A percentile compares a stretch with the other conserved stretches of the same genome.
Evolutionary conservation across 177 flowering plant genomes (phyloP).

Genomic region (Vitis hybrid): DNA sequence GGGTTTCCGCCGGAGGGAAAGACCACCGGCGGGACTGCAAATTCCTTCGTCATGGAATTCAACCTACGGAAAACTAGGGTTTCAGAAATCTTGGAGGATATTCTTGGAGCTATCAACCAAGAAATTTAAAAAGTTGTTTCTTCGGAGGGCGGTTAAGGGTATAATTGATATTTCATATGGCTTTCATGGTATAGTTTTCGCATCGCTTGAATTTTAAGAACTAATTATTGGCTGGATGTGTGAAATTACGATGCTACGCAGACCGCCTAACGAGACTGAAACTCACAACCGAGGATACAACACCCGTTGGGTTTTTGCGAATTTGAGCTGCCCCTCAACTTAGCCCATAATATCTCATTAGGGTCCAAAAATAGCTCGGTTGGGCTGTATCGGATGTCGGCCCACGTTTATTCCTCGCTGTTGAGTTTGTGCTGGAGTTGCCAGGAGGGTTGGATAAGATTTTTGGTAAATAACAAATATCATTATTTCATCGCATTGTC

Average conservation of each 20-base stretch:
- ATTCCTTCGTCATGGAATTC: constrained; percentile 57
- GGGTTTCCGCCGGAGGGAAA: constrained; percentile 67
- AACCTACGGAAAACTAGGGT: constrained; percentile 1
- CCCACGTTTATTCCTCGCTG: no score
- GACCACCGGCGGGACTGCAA: constrained; percentile 76
- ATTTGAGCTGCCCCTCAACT: no score
- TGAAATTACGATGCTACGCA: constrained; percentile 5
- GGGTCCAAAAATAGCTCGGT: no score
- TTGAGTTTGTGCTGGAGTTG: no score
- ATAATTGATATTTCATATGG: neutral
- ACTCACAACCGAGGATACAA: neutral
- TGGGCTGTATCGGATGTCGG: no score
- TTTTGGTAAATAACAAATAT: no score
- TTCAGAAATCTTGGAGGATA: neutral
- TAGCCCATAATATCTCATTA: no score
- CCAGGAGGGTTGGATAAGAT: no score
- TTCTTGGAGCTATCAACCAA: neutral
- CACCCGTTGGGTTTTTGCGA: no score
- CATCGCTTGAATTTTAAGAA: neutral
- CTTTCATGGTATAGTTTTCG: neutral
- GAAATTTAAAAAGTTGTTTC: neutral
- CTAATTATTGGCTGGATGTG: neutral
- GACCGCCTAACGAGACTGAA: neutral
- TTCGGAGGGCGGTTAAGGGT: neutral
- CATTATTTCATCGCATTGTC: no score